Evolutionary conservation across 2,329 filamentous ascomycete genomes (phyloP).

Genomic region (Magnaporthiopsis rhizophila): DNA sequence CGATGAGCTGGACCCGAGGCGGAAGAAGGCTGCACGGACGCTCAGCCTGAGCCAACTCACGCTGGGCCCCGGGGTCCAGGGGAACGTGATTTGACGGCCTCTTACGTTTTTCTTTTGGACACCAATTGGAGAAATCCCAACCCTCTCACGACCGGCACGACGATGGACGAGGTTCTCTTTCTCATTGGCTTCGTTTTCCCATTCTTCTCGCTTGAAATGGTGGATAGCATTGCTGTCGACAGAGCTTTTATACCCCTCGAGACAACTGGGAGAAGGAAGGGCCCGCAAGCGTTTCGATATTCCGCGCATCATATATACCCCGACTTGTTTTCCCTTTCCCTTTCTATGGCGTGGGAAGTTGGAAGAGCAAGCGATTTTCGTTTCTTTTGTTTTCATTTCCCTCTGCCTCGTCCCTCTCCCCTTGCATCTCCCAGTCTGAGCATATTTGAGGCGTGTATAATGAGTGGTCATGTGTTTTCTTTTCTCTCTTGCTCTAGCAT

Average conservation of each 20-base stretch:
- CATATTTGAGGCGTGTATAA: not conserved
- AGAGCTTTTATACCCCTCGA: slow-evolving; percentile 7
- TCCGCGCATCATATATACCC: slow-evolving; percentile 1
- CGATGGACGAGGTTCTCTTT: slow-evolving; percentile 2
- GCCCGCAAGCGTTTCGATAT: not conserved
- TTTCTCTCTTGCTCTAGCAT: not conserved
- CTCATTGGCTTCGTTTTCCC: not conserved
- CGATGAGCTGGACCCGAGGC: slow-evolving; percentile 21
- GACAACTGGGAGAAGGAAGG: not conserved
- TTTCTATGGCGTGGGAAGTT: not conserved
- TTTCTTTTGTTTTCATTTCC: not conserved
- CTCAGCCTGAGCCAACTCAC: slow-evolving; percentile 57
- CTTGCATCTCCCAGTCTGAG: not conserved
- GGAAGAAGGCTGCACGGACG: slow-evolving; percentile 51
- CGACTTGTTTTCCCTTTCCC: not conserved
- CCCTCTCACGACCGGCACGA: not conserved
- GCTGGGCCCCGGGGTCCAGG: slow-evolving; percentile 14
- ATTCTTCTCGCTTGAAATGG: not conserved
- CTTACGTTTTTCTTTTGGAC: slow-evolving; percentile 1
- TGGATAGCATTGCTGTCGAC: not conserved
- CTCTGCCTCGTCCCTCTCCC: not conserved
- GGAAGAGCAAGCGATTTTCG: not conserved
- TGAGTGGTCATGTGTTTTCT: not conserved
- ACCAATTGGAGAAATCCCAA: not conserved
- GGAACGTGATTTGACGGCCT: not conserved